Base-by-base conservation (phyloP, 2,329 filamentous ascomycete species). In the Neoarthrinium moseri region DNA sequence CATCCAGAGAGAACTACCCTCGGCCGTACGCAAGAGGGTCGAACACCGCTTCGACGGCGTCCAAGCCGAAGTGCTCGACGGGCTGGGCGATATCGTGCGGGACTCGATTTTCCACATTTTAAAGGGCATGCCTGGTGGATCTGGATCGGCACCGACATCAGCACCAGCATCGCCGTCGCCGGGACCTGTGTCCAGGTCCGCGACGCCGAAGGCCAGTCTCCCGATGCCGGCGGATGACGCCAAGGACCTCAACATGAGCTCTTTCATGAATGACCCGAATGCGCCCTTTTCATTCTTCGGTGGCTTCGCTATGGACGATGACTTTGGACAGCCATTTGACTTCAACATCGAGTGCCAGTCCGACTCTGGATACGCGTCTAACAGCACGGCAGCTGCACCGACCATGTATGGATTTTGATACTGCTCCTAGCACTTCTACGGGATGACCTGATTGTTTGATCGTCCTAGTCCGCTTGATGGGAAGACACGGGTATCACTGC, bases 361-460 rank as follows among this genome's bases (percentile, higher is more conserved):
- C 4, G 59, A 62, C 43, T 62, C 57, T n/a, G 58, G 60, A 2
- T 62, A 62, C 44, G 53, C 51, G 43, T 61, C 57, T 6, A 58
- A 51, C 32, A 51, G 51, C 26, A 57, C 52, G 8, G 18, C 7
- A 8, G 18, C 32, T 12, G 32, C 32, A 8, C 32, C n/a, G n/a
- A 15, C n/a, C n/a, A n/a, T n/a, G n/a, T n/a, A n/a, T n/a, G n/a
- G n/a, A n/a, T n/a, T n/a, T n/a, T n/a, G n/a, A n/a, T n/a, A n/a
- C n/a, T n/a, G n/a, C n/a, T n/a, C n/a, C n/a, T n/a, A n/a, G n/a
- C n/a, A n/a, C n/a, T n/a, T n/a, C n/a, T n/a, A n/a, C n/a, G n/a
- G n/a, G n/a, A n/a, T n/a, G n/a, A n/a, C n/a, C n/a, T n/a, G n/a
- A n/a, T n/a, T n/a, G n/a, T n/a, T n/a, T n/a, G n/a, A n/a, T n/a